Evolutionary conservation across 2,329 filamentous ascomycete species (phyloP).

Genomic region (Neonectria punicea): DNA sequence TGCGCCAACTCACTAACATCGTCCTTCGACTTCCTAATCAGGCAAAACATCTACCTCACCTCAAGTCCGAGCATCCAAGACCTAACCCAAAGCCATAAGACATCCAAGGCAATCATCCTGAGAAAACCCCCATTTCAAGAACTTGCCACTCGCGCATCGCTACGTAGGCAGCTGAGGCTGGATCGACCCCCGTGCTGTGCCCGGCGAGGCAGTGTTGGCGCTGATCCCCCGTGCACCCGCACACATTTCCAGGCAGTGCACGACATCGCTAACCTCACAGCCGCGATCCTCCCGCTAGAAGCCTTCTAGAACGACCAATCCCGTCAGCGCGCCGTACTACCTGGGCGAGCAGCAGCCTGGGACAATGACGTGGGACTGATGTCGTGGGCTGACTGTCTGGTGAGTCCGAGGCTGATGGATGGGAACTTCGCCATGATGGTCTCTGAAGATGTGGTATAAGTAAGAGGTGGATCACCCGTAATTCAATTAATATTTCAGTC

Average conservation of each 20-base stretch:
- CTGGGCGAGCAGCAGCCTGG: not conserved
- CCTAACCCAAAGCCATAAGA: not conserved
- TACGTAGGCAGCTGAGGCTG: not conserved
- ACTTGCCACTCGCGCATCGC: not conserved
- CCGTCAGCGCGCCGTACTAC: not conserved
- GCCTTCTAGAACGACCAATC: conserved; percentile 12
- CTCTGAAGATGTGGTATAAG: not conserved
- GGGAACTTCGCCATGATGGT: not conserved
- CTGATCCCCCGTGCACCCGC: not conserved
- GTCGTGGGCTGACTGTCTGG: not conserved
- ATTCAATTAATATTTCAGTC: not conserved
- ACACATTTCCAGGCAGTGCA: conserved; percentile 7
- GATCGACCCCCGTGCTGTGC: not conserved
- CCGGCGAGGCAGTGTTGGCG: not conserved
- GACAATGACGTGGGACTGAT: not conserved
- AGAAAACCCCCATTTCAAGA: not conserved
- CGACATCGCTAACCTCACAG: not conserved
- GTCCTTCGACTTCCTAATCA: not conserved
- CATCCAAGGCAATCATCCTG: too few species aligned
- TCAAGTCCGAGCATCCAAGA: not conserved
- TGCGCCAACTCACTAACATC: not conserved
- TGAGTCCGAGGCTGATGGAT: not conserved
- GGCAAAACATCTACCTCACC: not conserved
- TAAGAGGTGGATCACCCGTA: not conserved
- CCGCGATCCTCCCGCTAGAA: not conserved